Evolutionary conservation across 148 eudicot genomes (phyloP).

Genomic region (Heliosperma pusillum): DNA sequence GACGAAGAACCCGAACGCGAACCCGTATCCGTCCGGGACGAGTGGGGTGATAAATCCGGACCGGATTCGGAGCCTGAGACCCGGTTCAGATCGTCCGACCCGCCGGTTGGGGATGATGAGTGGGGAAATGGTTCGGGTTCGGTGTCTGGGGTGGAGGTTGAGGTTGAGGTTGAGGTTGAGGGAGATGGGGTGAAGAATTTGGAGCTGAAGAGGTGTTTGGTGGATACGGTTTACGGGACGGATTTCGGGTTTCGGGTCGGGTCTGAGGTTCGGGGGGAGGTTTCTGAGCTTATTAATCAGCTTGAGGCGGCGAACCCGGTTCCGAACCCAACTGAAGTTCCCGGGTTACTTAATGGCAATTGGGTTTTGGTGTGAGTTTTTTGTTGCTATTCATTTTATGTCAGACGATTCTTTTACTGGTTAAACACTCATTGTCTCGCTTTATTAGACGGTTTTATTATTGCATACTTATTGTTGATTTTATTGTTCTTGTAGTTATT

Average conservation of each 20-base stretch:
- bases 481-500: too few species aligned
- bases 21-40: conserved; percentile 14
- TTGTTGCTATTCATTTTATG: too few species aligned
- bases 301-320: conserved; percentile 79
- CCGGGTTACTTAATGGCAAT: conserved; percentile 76
- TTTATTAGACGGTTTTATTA: too few species aligned
- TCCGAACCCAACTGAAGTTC: conserved; percentile 52
- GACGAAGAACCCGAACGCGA: conserved; percentile 11
- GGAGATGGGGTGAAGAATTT: conserved; percentile 28
- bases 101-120: conserved; percentile 59
- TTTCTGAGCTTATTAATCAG: conserved; percentile 62
- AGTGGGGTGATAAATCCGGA: conserved; percentile 23
- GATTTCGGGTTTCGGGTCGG: conserved; percentile 77
- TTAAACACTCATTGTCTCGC: too few species aligned
- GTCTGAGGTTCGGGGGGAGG: conserved; percentile 77
- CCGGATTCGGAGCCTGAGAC: conserved; percentile 20
- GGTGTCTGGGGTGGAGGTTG: background rate
- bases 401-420: too few species aligned
- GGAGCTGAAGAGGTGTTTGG: conserved; percentile 78
- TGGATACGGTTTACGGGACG: conserved; percentile 77
- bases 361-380: conserved; percentile 85
- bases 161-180: background rate
- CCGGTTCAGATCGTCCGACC: conserved; percentile 50
- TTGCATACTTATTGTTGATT: too few species aligned
- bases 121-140: conserved; percentile 15